Evolutionary conservation across 495 filamentous ascomycete species (phyloP).

Genomic region (Pyrenula aspistea): DNA sequence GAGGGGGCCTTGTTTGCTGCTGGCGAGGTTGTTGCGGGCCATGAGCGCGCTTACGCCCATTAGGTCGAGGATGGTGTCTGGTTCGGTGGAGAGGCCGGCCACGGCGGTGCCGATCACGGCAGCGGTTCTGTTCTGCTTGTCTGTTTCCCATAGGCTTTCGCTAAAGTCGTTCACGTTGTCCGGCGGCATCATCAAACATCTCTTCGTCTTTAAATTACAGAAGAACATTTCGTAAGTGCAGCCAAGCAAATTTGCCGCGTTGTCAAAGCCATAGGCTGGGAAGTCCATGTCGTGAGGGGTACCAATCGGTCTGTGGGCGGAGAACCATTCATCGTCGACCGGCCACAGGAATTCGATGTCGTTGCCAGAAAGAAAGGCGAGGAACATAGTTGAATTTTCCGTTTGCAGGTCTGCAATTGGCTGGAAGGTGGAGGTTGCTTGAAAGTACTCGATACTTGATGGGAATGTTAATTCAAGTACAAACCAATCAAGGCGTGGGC

Average conservation of each 20-base stretch:
- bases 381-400: not conserved
- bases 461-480: no score
- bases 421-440: not conserved
- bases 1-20: slow-evolving; percentile 9
- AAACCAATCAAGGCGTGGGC: no score
- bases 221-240: not conserved
- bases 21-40: slow-evolving; percentile 6
- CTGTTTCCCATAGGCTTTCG: not conserved
- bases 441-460: not conserved
- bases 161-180: not conserved
- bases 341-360: not conserved
- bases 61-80: not conserved
- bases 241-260: not conserved
- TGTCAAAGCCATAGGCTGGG: not conserved
- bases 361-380: not conserved
- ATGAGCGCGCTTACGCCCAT: slow-evolving; percentile 14
- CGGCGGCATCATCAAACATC: not conserved
- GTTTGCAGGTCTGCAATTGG: not conserved
- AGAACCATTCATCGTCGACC: not conserved
- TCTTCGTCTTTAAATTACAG: not conserved
- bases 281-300: not conserved
- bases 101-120: not conserved
- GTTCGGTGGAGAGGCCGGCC: not conserved
- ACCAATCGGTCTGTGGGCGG: not conserved
- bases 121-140: not conserved